Evolutionary conservation across 768 basidiomycete genomes (phyloP).

Genomic region (Lactarius sp.): DNA sequence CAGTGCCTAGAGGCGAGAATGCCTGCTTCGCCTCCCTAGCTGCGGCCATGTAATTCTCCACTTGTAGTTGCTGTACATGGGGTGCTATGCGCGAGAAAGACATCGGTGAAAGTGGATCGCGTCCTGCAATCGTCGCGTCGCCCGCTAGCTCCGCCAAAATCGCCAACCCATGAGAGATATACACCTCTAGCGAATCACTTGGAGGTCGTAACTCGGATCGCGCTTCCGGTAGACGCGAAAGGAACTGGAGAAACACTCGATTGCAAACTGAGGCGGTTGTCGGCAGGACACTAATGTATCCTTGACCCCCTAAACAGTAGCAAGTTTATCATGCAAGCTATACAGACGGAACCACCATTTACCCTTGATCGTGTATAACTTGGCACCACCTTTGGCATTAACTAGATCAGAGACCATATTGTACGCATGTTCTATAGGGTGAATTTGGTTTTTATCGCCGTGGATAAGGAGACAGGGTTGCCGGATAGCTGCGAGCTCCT

Average conservation of each 20-base stretch:
- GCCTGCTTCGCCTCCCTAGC: slow-evolving; percentile 8
- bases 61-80: slow-evolving; percentile 17
- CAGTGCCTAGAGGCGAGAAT: slow-evolving; percentile 16
- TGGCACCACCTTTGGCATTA: slow-evolving; percentile 16
- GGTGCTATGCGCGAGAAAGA: slow-evolving; percentile 21
- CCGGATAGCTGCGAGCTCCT: slow-evolving; percentile 19
- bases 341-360: neutral
- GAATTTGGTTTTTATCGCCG: slow-evolving; percentile 23
- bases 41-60: slow-evolving; percentile 17
- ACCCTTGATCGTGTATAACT: slow-evolving; percentile 21
- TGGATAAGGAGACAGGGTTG: slow-evolving; percentile 23
- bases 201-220: slow-evolving; percentile 15
- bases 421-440: slow-evolving; percentile 19
- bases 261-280: slow-evolving; percentile 26
- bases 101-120: slow-evolving; percentile 20
- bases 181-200: slow-evolving; percentile 3
- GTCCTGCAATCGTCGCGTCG: slow-evolving; percentile 13
- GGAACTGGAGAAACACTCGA: slow-evolving; percentile 25
- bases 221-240: slow-evolving; percentile 22
- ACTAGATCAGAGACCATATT: slow-evolving; percentile 21
- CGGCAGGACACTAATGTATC: slow-evolving; percentile 25
- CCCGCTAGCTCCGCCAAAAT: slow-evolving; percentile 10
- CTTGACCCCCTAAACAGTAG: slow-evolving; percentile 19
- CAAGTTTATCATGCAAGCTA: neutral
- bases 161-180: slow-evolving; percentile 7